Evolutionary conservation across 31 red algal genomes (phyloP), one percentile per base, ranked within the genome.

Genomic region (Asparagopsis taxiformis): DNA sequence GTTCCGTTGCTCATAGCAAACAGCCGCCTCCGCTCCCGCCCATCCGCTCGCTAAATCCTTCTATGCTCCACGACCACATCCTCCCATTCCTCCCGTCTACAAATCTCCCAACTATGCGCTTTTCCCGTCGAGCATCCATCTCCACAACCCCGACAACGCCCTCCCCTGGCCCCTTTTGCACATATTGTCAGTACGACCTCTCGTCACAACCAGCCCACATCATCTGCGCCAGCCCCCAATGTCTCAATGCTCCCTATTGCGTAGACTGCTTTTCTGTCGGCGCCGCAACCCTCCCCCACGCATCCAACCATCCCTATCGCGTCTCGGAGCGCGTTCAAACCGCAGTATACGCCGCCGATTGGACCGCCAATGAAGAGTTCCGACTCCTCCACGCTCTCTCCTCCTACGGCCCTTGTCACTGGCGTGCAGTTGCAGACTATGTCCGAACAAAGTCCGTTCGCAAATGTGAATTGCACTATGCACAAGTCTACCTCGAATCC

Each of bases 231-330:
- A 30, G 59, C 26, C 31, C 69, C 0, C 30, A n/a, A 13, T 85
- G 81, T 57, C 37, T 73, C 53, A 72, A 70, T 23, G 79, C 74
- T 55, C 52, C 83, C 70, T 65, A 91, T 24, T 98, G 95, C 55
- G 38, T 94, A 50, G 80, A 89, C 55, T 98, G 95, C 72, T 98
- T 98, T 52, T 79, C 79, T 2, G 95, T 98, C 46, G 95, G 90
- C 41, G 95, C 89, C 46, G 25, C 75, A 9, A 53, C 35, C 30
- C 95, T 90, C 8, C 95, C 93, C 74, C 29, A 56, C 16, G 33
- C 71, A 0, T 59, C 55, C n/a, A 38, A 60, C 26, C 95, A 98
- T 70, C 79, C 85, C 3, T 98, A 94, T 62, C 65, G 90, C n/a
- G 70, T 94, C 34, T 68, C 91, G n/a, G 71, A 87, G 21, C 50